Percentiles rank a stretch among this genome's conserved stretches.
These are phyloP conservation scores for Narthecium ossifragum DNA, from an alignment of 106 monocot genomes.

Conservation along the genomic window DNA sequence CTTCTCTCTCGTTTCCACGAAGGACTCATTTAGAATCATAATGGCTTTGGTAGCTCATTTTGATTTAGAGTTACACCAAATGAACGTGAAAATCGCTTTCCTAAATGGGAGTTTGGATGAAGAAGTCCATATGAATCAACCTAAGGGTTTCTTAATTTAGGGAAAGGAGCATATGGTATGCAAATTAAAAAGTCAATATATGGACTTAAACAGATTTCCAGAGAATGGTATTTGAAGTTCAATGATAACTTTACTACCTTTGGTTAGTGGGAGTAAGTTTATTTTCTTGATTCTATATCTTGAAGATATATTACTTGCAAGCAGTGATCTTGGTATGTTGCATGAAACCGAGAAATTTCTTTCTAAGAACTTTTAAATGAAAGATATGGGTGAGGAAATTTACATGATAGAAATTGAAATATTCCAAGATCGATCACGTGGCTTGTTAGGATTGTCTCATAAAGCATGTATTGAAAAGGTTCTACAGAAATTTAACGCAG, in stretches of 20 bases:
- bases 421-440: too few species aligned
- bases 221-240: too few species aligned
- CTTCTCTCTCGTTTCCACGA: not conserved
- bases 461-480: not conserved
- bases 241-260: too few species aligned
- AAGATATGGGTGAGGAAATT: too few species aligned
- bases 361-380: too few species aligned
- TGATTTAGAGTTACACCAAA: constrained; percentile 4
- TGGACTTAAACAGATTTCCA: too few species aligned
- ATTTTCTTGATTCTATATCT: too few species aligned
- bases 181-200: constrained; percentile 6
- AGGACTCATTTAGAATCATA: not conserved
- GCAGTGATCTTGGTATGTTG: too few species aligned
- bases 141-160: not conserved
- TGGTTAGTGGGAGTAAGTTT: too few species aligned
- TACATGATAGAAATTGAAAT: too few species aligned
- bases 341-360: too few species aligned
- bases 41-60: constrained; percentile 1
- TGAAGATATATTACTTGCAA: too few species aligned
- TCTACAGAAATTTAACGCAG: not conserved
- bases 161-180: not conserved
- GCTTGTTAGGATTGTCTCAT: not conserved
- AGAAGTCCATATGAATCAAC: constrained; percentile 4
- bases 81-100: not conserved
- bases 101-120: not conserved